Evolutionary conservation across 1,284 basidiomycete species (phyloP).

Genomic region (Quambalaria eucalypti): DNA sequence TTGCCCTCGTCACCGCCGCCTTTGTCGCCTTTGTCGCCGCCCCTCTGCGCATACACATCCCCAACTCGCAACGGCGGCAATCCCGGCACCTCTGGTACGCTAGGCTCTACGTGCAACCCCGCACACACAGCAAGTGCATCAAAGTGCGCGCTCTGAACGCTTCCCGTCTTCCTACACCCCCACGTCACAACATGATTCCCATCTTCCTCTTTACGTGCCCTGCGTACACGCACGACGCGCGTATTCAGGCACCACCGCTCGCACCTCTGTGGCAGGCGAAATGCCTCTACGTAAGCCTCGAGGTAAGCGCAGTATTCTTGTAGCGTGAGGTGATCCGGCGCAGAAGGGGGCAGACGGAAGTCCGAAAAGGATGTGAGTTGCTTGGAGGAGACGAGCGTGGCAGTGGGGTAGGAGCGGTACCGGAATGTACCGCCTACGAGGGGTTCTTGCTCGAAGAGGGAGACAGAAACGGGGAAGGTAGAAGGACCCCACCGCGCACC

Average conservation of each 20-base stretch:
- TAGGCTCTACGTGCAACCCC: constrained; percentile 28
- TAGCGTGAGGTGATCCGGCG: constrained; percentile 58
- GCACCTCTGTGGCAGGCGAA: constrained; percentile 47
- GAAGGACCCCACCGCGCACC: constrained; percentile 7
- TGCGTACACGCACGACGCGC: constrained; percentile 6
- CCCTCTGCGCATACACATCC: not conserved
- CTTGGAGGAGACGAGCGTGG: constrained; percentile 56
- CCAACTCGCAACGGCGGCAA: constrained; percentile 11
- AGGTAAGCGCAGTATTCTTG: constrained; percentile 58
- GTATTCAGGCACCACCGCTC: constrained; percentile 17
- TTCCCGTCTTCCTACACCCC: not conserved
- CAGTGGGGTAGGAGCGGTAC: constrained; percentile 49
- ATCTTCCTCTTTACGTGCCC: not conserved
- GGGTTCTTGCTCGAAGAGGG: constrained; percentile 55
- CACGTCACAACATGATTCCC: constrained; percentile 8
- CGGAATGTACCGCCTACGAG: constrained; percentile 60
- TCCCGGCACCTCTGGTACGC: constrained; percentile 23
- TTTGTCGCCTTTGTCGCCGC: not conserved
- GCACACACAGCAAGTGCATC: constrained; percentile 28
- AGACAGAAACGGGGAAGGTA: constrained; percentile 40
- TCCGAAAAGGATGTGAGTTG: constrained; percentile 62
- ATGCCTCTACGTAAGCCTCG: constrained; percentile 53
- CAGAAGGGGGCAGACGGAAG: constrained; percentile 54
- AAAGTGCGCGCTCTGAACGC: constrained; percentile 12
- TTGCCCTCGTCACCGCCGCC: not conserved